Conservation (phyloP, 129 eudicot species). For the Escallonia rubra region DNA sequence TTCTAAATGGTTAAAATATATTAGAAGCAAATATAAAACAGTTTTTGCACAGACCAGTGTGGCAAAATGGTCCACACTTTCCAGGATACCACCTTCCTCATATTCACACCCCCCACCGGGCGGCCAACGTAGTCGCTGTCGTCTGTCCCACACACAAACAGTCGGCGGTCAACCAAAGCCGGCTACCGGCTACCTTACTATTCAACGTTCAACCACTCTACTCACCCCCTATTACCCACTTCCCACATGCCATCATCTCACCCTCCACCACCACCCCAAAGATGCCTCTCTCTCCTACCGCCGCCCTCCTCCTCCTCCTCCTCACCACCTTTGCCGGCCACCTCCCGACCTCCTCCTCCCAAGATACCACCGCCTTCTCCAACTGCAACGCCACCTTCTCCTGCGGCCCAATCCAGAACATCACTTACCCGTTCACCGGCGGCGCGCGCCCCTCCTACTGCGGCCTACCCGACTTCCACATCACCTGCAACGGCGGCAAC, state of each 20-base stretch:
- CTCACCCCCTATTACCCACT: background rate
- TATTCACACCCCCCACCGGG: too few species aligned
- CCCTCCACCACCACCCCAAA: background rate
- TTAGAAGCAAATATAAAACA: too few species aligned
- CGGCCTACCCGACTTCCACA: conserved; percentile 55
- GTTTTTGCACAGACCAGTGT: too few species aligned
- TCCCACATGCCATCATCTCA: conserved; percentile 6
- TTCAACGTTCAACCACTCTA: background rate
- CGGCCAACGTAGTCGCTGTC: too few species aligned
- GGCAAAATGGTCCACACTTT: too few species aligned
- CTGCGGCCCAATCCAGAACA: conserved; percentile 43
- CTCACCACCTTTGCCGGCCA: conserved; percentile 16
- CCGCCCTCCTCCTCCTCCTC: conserved; percentile 23
- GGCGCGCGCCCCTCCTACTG: conserved; percentile 54
- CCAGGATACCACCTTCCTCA: too few species aligned
- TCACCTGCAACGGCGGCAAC: conserved; percentile 30
- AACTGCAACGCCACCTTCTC: conserved; percentile 43
- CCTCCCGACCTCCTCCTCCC: conserved; percentile 18
- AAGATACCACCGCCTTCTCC: conserved; percentile 22
- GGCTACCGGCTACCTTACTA: background rate
- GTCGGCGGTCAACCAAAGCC: conserved; percentile 3
- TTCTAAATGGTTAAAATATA: too few species aligned
- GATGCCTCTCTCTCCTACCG: conserved; percentile 11
- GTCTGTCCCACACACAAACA: background rate
- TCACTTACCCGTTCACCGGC: conserved; percentile 62